Percentiles rank a stretch among this genome's conserved stretches.
These are phyloP conservation scores for Lentithecium fluviatile DNA, from an alignment of 495 filamentous ascomycete genomes.

Conservation along the genomic window DNA sequence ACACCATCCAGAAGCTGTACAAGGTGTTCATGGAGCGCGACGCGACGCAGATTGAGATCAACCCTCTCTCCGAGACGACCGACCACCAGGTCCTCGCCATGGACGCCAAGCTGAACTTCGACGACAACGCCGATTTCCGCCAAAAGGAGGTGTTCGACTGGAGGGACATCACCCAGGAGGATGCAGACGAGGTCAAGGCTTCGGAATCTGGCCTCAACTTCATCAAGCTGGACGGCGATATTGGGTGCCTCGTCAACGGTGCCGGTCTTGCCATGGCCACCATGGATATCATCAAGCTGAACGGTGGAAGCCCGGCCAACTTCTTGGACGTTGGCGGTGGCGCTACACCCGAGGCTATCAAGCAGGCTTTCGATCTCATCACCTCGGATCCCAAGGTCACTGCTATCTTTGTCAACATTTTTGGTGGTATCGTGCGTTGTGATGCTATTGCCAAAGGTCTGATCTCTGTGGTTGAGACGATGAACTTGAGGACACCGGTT, in stretches of 20 bases:
- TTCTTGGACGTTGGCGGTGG: conserved; percentile 98
- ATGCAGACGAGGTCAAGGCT: conserved; percentile 94
- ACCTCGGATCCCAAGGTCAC: conserved; percentile 98
- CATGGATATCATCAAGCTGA: conserved; percentile 99
- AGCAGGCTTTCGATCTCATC: conserved; percentile 96
- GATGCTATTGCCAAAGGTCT: conserved; percentile 96
- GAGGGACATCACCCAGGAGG: conserved; percentile 93
- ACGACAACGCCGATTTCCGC: conserved; percentile 97
- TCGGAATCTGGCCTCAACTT: conserved; percentile 94
- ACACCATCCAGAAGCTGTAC: conserved; percentile 97
- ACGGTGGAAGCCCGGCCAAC: conserved; percentile 93
- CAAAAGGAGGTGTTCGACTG: conserved; percentile 93
- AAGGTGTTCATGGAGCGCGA: conserved; percentile 97
- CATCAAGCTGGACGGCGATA: conserved; percentile 99
- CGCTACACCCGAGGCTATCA: conserved; percentile 93
- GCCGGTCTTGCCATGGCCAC: conserved; percentile 99
- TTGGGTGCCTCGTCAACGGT: conserved; percentile 98
- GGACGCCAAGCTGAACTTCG: conserved; percentile 97
- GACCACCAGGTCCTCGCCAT: conserved; percentile 98
- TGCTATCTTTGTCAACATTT: conserved; percentile 99
- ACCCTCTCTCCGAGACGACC: conserved; percentile 93
- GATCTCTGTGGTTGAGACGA: conserved; percentile 87
- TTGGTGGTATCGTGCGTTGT: conserved; percentile 96
- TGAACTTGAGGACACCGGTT: conserved; percentile 94
- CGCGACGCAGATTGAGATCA: conserved; percentile 99